Evolutionary conservation across 257 asterid genomes (phyloP).

Genomic region (Solanum ahanhuiri): DNA sequence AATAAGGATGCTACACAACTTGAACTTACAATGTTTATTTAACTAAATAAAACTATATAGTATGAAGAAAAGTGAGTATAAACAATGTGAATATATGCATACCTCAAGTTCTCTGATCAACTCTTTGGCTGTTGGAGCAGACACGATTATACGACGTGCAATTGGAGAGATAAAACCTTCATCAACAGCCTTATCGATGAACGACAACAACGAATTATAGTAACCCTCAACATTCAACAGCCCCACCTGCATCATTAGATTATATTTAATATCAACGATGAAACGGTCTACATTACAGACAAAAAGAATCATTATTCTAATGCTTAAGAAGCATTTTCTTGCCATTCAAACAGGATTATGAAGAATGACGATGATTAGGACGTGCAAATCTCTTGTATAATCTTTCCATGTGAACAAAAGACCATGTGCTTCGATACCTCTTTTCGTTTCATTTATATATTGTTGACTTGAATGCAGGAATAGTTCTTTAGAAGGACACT

Average conservation of each 20-base stretch:
- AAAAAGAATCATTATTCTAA: background rate
- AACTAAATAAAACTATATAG: no score
- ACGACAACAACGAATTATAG: slow-evolving; percentile 63
- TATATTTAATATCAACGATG: background rate
- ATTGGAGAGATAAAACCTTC: slow-evolving; percentile 93
- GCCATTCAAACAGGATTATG: slow-evolving; percentile 7
- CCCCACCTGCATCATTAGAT: slow-evolving; percentile 56
- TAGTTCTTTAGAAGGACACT: background rate
- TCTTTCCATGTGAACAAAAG: slow-evolving; percentile 17
- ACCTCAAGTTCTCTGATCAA: slow-evolving; percentile 80
- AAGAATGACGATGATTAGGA: slow-evolving; percentile 11
- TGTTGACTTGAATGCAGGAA: background rate
- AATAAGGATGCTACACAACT: no score
- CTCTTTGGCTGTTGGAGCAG: slow-evolving; percentile 78
- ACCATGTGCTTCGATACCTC: slow-evolving; percentile 12
- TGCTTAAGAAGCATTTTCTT: background rate
- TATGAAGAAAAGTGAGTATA: background rate
- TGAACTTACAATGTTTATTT: no score
- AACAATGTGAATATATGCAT: background rate
- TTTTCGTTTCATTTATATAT: background rate
- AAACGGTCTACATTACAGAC: background rate
- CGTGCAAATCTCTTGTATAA: background rate
- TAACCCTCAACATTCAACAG: slow-evolving; percentile 88
- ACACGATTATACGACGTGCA: slow-evolving; percentile 86
- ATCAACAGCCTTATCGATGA: slow-evolving; percentile 77